A percentile compares a stretch with the other conserved stretches of the same genome.
Evolutionary conservation across 208 protist genomes (phyloP).

Genomic region (Naegleria lovaniensis): DNA sequence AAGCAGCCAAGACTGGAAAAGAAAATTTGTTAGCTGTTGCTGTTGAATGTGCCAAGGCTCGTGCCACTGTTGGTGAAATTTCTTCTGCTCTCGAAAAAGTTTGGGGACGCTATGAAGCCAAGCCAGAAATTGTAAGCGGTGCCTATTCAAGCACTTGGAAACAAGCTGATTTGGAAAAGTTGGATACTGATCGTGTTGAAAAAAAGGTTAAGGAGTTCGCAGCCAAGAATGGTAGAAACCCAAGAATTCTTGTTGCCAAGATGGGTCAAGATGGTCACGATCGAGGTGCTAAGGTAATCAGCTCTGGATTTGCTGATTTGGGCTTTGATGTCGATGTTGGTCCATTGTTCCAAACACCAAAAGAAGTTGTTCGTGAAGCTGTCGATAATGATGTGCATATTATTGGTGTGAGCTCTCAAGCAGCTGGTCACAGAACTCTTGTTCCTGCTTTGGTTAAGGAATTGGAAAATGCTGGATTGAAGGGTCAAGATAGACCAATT

Average conservation of each 20-base stretch:
- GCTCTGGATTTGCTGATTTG: conserved; percentile 86
- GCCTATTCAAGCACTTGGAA: conserved; percentile 68
- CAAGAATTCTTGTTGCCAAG: conserved; percentile 88
- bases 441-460: conserved; percentile 76
- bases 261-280: conserved; percentile 94
- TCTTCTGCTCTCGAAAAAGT: conserved; percentile 69
- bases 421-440: conserved; percentile 73
- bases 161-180: conserved; percentile 41
- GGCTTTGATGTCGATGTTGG: conserved; percentile 92
- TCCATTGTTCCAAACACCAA: conserved; percentile 75
- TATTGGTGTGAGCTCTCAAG: conserved; percentile 66
- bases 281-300: conserved; percentile 86
- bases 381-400: conserved; percentile 90
- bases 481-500: conserved; percentile 50
- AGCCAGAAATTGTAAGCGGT: conserved; percentile 61
- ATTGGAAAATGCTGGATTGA: conserved; percentile 60
- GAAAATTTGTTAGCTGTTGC: conserved; percentile 74
- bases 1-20: conserved; percentile 55
- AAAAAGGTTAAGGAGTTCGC: conserved; percentile 59
- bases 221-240: conserved; percentile 69
- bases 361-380: conserved; percentile 70
- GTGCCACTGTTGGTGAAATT: conserved; percentile 88
- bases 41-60: conserved; percentile 70
- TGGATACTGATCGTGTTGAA: conserved; percentile 38
- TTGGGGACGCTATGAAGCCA: conserved; percentile 62